Evolutionary conservation across 495 filamentous ascomycete species (phyloP), one percentile per base, ranked within the genome.

Genomic region (Xylaria cubensis): DNA sequence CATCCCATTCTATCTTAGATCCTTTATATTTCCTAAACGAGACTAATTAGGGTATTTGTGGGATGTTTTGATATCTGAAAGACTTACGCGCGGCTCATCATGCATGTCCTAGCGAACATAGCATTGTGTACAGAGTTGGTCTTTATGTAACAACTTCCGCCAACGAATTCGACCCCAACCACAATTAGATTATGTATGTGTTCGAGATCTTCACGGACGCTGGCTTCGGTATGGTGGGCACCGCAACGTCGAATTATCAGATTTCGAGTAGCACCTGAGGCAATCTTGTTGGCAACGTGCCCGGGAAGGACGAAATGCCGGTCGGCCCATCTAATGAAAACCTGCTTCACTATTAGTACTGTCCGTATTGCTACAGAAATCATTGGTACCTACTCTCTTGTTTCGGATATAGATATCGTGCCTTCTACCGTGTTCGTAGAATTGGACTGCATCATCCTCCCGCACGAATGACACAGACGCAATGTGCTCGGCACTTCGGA

Each of bases 171-270:
- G 26, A 95, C 82, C 69, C 88, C 88, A 77, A 95, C 86, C 17
- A 97, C 85, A 39, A 91, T 84, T 12, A 95, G 83, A 74, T 93
- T 93, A 78, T 94, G 88, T 73, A 97, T 95, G 76, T 96, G 94
- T 19, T 95, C 91, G 53, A 95, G 81, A 74, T 97, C 91, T 6
- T 91, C 88, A 2, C 92, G 89, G 56, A 97, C 88, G 5, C 83
- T 76, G 4, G 84, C 81, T 68, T 92, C 91, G 0, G 90, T 94
- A 71, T 93, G 85, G 64, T 83, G 86, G 41, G 81, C 78, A 56
- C 86, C 82, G 34, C 86, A 86, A 9, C 86, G 86, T 73, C 84
- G 86, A 58, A 97, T 84, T 46, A 94, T 80, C 29, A 97, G 79
- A 75, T 95, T 95, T 67, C 94, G 90, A 55, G 89, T 92, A n/a